Conservation (phyloP, 192 early-diverging fungal genomes). For the Rhizophagus sp. region DNA sequence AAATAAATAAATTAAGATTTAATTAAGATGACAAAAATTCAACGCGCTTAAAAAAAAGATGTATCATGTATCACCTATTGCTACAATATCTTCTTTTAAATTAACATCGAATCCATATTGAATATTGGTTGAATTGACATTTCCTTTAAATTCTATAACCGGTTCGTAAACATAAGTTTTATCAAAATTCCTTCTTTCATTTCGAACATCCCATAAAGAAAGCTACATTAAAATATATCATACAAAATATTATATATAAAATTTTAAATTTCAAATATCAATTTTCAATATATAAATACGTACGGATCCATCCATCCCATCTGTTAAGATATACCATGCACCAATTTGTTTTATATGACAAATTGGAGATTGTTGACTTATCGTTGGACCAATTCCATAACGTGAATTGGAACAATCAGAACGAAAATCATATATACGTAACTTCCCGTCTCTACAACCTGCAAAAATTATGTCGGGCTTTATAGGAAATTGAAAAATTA, state of each 20-base stretch:
- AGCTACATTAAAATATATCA: not conserved
- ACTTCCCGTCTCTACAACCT: constrained; percentile 14
- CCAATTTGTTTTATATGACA: constrained; percentile 24
- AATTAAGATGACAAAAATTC: too few relatives aligned
- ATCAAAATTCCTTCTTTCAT: not conserved
- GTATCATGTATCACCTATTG: constrained; percentile 10
- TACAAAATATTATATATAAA: not conserved
- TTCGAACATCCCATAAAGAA: constrained; percentile 21
- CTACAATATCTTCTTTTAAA: constrained; percentile 1
- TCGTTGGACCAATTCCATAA: not conserved
- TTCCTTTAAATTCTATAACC: not conserved
- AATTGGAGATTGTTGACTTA: constrained; percentile 6
- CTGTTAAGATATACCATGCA: constrained; percentile 4
- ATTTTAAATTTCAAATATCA: not conserved
- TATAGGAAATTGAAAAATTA: not conserved
- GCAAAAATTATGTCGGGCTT: not conserved
- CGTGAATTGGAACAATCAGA: not conserved
- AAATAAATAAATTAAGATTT: not conserved
- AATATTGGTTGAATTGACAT: constrained; percentile 19
- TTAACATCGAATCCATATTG: constrained; percentile 12
- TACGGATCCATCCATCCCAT: constrained; percentile 28
- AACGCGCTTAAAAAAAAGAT: not conserved
- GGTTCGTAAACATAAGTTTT: not conserved
- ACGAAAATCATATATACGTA: constrained; percentile 15
- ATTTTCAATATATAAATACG: not conserved